A percentile compares a stretch with the other conserved stretches of the same genome.
Conservation (phyloP, 495 filamentous ascomycete genomes). For the Tuber melanosporum region DNA sequence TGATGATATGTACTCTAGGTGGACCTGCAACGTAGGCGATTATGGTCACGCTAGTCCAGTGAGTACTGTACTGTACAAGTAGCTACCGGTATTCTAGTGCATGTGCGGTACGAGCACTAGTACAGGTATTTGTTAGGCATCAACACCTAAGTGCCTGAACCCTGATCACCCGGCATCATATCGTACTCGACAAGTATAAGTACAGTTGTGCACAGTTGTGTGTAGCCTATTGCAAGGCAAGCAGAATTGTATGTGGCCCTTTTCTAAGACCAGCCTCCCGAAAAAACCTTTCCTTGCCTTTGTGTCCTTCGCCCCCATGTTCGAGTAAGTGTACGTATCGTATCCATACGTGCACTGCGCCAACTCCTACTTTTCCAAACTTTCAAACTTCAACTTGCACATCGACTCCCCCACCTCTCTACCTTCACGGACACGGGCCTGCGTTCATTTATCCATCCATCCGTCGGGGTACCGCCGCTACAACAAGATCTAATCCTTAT, state of each 20-base stretch:
- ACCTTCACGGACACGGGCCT: background rate
- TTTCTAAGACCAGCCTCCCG: background rate
- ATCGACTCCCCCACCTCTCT: background rate
- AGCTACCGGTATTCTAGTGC: no score
- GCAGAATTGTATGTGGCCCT: background rate
- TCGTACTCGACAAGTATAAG: no score
- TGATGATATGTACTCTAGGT: no score
- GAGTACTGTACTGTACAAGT: no score
- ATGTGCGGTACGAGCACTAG: background rate
- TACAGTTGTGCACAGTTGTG: background rate
- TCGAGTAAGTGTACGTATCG: background rate
- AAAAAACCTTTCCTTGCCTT: background rate
- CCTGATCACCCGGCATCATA: background rate
- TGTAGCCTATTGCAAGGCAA: background rate
- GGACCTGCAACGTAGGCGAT: no score
- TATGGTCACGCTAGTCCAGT: no score
- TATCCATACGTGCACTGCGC: no score
- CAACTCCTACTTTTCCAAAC: background rate
- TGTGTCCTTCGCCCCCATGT: background rate
- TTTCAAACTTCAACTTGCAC: constrained; percentile 4
- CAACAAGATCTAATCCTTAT: background rate
- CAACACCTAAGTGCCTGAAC: background rate
- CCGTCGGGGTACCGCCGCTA: background rate
- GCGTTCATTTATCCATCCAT: background rate
- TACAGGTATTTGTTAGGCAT: background rate